A percentile compares a stretch with the other conserved stretches of the same genome.
phyloP scores from a whole-genome alignment of 176 grass and related monocot species.

The Poa annua region DNA sequence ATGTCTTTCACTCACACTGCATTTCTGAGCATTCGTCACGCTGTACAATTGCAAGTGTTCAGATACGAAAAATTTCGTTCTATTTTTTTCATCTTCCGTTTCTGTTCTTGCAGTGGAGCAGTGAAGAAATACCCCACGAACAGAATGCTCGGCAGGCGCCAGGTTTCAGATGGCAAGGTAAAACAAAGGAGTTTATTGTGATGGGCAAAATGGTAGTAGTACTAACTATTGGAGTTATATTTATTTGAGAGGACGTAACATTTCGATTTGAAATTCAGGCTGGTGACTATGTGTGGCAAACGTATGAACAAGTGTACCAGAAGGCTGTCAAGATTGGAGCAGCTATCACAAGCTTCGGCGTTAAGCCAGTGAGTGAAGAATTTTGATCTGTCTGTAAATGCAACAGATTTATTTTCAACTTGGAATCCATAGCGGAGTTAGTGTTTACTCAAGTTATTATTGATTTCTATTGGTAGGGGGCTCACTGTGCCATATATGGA shows the following conservation, averaged over 20 bases:
- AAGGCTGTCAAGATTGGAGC: slow-evolving; percentile 63
- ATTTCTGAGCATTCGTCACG: background rate
- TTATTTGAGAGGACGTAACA: background rate
- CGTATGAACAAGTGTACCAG: slow-evolving; percentile 76
- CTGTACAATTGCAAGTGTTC: background rate
- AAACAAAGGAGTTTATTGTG: background rate
- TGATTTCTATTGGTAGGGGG: slow-evolving; percentile 58
- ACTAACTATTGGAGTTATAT: background rate
- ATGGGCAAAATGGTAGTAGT: too few relatives aligned
- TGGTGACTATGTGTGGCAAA: slow-evolving; percentile 76
- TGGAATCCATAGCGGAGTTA: background rate
- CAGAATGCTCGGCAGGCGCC: slow-evolving; percentile 79
- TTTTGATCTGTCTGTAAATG: background rate
- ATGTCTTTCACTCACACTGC: background rate
- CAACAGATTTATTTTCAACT: background rate
- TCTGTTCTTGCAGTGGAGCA: slow-evolving; percentile 52
- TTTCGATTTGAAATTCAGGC: slow-evolving; percentile 48
- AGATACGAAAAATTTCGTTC: background rate
- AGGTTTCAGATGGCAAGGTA: slow-evolving; percentile 77
- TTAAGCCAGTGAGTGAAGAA: slow-evolving; percentile 53
- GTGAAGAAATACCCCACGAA: slow-evolving; percentile 73
- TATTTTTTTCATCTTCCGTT: background rate
- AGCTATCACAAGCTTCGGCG: slow-evolving; percentile 54
- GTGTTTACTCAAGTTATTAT: background rate
- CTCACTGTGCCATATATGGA: slow-evolving; percentile 93